Evolutionary conservation across 768 basidiomycete species (phyloP).

Genomic region (Pleurotus tuoliensis): DNA sequence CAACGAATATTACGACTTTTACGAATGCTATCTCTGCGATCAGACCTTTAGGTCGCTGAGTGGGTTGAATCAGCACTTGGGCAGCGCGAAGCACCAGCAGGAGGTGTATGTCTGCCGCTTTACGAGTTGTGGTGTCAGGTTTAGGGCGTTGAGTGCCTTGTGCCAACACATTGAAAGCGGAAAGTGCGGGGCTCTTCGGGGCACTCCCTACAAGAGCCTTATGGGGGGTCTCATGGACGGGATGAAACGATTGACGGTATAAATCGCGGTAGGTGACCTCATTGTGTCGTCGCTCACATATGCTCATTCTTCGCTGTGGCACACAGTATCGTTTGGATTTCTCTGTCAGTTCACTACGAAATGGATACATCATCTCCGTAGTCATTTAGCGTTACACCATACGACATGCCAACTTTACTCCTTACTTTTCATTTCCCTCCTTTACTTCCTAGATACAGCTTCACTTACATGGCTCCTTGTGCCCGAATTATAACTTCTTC

Average conservation of each 20-base stretch:
- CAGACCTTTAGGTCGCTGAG: slow-evolving; percentile 31
- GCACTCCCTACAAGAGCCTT: slow-evolving; percentile 33
- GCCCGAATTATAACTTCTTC: too few relatives aligned
- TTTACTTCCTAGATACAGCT: too few relatives aligned
- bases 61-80: slow-evolving; percentile 58
- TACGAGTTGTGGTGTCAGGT: slow-evolving; percentile 35
- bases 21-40: slow-evolving; percentile 67
- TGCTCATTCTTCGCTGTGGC: too few relatives aligned
- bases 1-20: slow-evolving; percentile 36
- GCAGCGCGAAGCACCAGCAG: slow-evolving; percentile 55
- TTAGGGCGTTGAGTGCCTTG: slow-evolving; percentile 52
- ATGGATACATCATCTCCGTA: too few relatives aligned
- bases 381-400: too few relatives aligned
- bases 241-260: slow-evolving; percentile 13
- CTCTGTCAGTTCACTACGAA: too few relatives aligned
- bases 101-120: slow-evolving; percentile 54
- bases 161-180: slow-evolving; percentile 67
- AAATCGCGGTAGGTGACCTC: background rate
- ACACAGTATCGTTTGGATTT: too few relatives aligned
- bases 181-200: slow-evolving; percentile 50
- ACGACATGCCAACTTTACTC: too few relatives aligned
- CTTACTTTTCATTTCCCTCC: too few relatives aligned
- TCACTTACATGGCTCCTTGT: too few relatives aligned
- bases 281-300: too few relatives aligned
- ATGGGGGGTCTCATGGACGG: slow-evolving; percentile 31